phyloP scores from a whole-genome alignment of 257 asterid genomes.

The Cinchona pubescens region DNA sequence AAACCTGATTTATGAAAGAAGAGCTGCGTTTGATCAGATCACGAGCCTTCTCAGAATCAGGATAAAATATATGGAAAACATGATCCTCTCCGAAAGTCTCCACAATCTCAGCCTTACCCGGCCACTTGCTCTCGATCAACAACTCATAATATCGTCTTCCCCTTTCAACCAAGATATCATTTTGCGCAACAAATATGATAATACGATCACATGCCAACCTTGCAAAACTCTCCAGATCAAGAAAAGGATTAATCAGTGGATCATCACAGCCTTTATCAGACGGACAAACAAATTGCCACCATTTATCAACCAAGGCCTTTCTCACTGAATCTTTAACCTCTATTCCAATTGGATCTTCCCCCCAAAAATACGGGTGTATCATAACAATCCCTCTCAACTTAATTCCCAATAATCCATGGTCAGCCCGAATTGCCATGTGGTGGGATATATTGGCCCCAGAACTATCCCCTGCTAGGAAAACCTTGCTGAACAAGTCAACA shows the following conservation, averaged over 20 bases:
- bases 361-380: conserved; percentile 84
- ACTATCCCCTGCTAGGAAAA: conserved; percentile 74
- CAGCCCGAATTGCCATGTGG: conserved; percentile 43
- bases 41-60: conserved; percentile 36
- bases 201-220: conserved; percentile 38
- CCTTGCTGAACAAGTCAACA: conserved; percentile 47
- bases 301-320: conserved; percentile 61
- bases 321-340: conserved; percentile 47
- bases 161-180: conserved; percentile 65
- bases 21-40: conserved; percentile 35
- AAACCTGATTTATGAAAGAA: conserved; percentile 38
- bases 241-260: conserved; percentile 70
- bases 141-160: conserved; percentile 46
- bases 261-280: conserved; percentile 57
- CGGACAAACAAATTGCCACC: conserved; percentile 73
- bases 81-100: conserved; percentile 69
- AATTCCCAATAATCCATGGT: conserved; percentile 9
- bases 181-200: conserved; percentile 61
- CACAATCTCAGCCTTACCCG: conserved; percentile 46
- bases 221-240: conserved; percentile 16
- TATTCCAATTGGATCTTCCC: conserved; percentile 50
- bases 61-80: conserved; percentile 58
- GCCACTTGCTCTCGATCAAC: conserved; percentile 44
- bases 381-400: conserved; percentile 41
- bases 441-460: conserved; percentile 83